Evolutionary conservation across 2,329 filamentous ascomycete species (phyloP).

Genomic region (Epichloe bromicola): DNA sequence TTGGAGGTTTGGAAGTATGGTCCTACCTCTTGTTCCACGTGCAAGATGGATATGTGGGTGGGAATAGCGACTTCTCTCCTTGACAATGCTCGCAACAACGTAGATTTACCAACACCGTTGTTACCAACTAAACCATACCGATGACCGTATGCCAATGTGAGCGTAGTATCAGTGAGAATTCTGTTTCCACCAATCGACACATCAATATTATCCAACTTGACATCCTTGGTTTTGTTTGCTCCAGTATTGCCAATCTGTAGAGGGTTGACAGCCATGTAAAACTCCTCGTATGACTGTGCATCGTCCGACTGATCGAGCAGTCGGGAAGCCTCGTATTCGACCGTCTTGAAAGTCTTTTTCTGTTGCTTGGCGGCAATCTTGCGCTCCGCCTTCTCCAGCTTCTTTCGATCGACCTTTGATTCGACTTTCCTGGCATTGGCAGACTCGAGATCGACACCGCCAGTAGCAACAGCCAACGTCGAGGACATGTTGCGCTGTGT

Average conservation of each 20-base stretch:
- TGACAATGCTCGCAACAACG: conserved; percentile 81
- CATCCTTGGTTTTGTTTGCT: conserved; percentile 88
- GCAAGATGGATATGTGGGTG: conserved; percentile 94
- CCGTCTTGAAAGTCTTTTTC: conserved; percentile 96
- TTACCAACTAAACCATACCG: conserved; percentile 96
- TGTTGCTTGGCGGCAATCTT: conserved; percentile 98
- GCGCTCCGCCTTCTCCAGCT: conserved; percentile 94
- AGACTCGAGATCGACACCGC: conserved; percentile 82
- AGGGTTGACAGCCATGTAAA: conserved; percentile 99
- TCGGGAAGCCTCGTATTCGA: conserved; percentile 91
- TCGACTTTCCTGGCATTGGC: conserved; percentile 89
- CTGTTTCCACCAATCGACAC: conserved; percentile 80
- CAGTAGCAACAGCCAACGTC: conserved; percentile 75
- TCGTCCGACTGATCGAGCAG: conserved; percentile 73
- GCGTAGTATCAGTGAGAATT: conserved; percentile 79
- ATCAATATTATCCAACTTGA: conserved; percentile 94
- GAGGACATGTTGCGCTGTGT: conserved; percentile 93
- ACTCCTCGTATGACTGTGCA: conserved; percentile 92
- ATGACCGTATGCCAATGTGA: conserved; percentile 84
- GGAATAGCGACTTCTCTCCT: conserved; percentile 89
- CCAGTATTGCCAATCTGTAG: conserved; percentile 66
- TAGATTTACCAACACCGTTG: conserved; percentile 98
- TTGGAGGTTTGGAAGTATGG: too few relatives aligned
- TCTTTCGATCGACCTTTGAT: conserved; percentile 95
- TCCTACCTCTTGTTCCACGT: conserved; percentile 89